Base-by-base conservation (phyloP, 148 eudicot species). In the Rhododendron kiyosumense region DNA sequence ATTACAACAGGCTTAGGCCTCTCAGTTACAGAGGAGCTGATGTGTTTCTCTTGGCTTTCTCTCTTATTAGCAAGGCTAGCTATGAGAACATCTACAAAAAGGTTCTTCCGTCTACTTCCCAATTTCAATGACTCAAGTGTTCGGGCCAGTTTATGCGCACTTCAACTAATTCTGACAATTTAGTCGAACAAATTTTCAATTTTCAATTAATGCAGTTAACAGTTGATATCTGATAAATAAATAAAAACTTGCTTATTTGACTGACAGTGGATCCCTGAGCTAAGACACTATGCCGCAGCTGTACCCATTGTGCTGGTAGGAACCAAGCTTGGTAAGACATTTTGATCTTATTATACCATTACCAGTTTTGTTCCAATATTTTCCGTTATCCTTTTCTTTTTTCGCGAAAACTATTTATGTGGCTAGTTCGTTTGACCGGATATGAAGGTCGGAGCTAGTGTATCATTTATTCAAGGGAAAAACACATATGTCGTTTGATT, bases 1-100 rank as follows among this genome's bases (percentile, higher is more conserved):
- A 95, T 88, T 95, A 95, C 86, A 95, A 95, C 87, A 88, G 96
- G 81, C 86, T 95, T 73, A 89, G 98, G 90, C 98, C 98, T 24
- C 84, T 94, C n/a, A 94, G 98, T 85, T 94, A 94, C 74, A 92
- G 96, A 82, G 98, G 96, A 87, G 96, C 98, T 80, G 98, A 95
- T 90, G 94, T 95, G 36, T 95, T 95, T 90, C 84, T 95, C 3
- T 84, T 95, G 87, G 92, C 96, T 49, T 95, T 94, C 81, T 95
- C 98, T 15, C 93, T 95, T 30, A 87, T 92, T 46, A 95, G 98
- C 89, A 95, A 92, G 90, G 94, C 98, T 86, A 95, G 98, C 88
- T 95, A 90, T 85, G 98, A 95, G 78, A 95, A 95, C 86, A 87
- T 95, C 22, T 84, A 87, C 85, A 95, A 95, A 88, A 95, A 95